phyloP scores from a whole-genome alignment of 768 basidiomycete genomes.

The Suillus occidentalis region DNA sequence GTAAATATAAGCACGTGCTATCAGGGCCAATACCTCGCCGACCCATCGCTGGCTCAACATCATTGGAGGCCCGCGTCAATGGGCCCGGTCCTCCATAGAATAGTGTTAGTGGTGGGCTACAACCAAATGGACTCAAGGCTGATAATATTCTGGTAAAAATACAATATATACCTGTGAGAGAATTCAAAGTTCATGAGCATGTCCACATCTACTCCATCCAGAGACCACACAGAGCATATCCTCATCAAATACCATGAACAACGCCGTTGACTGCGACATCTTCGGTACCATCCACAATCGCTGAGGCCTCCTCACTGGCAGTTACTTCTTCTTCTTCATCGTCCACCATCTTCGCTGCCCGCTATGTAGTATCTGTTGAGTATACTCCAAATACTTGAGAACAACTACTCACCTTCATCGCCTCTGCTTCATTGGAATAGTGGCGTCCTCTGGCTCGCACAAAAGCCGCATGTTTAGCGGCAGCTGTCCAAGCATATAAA shows the following conservation, averaged over 20 bases:
- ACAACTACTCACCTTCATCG: conserved; percentile 73
- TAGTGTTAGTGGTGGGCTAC: not conserved
- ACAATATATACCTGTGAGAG: conserved; percentile 7
- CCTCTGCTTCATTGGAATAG: conserved; percentile 89
- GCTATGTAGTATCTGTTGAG: conserved; percentile 38
- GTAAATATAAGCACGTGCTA: not conserved
- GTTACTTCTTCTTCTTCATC: conserved; percentile 38
- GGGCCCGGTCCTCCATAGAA: not conserved
- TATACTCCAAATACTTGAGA: not conserved
- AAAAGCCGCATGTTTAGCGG: conserved; percentile 80
- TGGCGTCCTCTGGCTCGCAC: conserved; percentile 79
- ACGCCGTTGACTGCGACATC: conserved; percentile 22
- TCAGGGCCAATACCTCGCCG: not conserved
- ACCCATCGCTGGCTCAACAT: not conserved
- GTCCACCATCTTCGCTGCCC: conserved; percentile 61
- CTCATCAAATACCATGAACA: conserved; percentile 17
- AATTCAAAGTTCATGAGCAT: conserved; percentile 4
- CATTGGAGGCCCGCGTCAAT: not conserved
- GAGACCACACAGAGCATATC: not conserved
- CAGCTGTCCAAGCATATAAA: conserved; percentile 47
- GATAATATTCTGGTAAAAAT: conserved; percentile 4
- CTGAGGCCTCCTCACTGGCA: conserved; percentile 16
- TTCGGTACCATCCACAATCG: not conserved
- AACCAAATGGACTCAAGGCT: not conserved
- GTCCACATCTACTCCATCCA: not conserved